Conservation (phyloP, 129 eudicot genomes). For the Artemisia annua region DNA sequence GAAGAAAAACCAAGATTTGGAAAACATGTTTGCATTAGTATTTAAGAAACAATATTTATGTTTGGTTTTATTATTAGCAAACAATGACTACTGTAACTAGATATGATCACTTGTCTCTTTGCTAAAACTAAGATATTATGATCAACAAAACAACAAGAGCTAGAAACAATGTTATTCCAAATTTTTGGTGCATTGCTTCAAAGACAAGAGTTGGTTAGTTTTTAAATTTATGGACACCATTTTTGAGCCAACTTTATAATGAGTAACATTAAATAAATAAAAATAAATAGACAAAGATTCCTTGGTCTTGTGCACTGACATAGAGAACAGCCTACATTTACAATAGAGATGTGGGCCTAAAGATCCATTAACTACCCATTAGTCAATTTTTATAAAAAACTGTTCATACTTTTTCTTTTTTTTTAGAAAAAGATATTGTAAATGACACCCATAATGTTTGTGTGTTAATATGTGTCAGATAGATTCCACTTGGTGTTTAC, state of each 20-base stretch:
- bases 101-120: conserved; percentile 49
- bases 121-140: conserved; percentile 32
- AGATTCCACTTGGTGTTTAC: conserved; percentile 23
- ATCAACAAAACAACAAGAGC: conserved; percentile 38
- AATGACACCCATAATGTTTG: conserved; percentile 29
- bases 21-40: conserved; percentile 40
- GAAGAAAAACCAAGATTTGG: conserved; percentile 45
- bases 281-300: conserved; percentile 32
- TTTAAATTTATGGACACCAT: background rate
- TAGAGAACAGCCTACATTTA: conserved; percentile 33
- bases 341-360: conserved; percentile 33
- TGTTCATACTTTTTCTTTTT: background rate
- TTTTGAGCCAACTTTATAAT: conserved; percentile 3
- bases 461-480: conserved; percentile 38
- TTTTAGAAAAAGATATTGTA: background rate
- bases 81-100: conserved; percentile 2
- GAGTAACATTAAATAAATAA: conserved; percentile 5
- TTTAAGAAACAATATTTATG: conserved; percentile 31
- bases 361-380: conserved; percentile 31
- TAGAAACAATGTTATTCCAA: conserved; percentile 52
- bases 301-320: conserved; percentile 35
- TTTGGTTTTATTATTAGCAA: conserved; percentile 46
- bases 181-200: conserved; percentile 46
- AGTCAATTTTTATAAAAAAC: conserved; percentile 29
- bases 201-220: conserved; percentile 34